Conservation (phyloP, 305 asterid genomes). For the Caryopteris hybrid region DNA sequence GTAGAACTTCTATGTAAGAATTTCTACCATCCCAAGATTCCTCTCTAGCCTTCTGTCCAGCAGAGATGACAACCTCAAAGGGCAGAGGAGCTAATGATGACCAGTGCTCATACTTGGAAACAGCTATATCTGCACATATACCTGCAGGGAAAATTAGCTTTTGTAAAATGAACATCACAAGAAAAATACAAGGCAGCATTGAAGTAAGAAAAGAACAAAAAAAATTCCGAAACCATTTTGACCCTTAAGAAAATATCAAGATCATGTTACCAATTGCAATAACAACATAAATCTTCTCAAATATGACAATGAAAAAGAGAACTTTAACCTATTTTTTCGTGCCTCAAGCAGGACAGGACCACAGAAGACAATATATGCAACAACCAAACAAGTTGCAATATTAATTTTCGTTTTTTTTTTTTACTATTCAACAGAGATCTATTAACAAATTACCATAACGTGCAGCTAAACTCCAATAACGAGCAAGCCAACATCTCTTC, state of each 20-base stretch:
- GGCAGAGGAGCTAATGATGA: conserved; percentile 99
- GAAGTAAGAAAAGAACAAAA: neutral
- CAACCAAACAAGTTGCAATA: conserved; percentile 1
- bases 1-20: conserved; percentile 20
- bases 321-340: neutral
- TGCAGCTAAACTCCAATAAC: conserved; percentile 96
- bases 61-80: conserved; percentile 91
- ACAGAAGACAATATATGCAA: conserved; percentile 16
- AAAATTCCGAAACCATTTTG: neutral
- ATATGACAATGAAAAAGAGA: conserved; percentile 1
- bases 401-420: neutral
- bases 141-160: conserved; percentile 41
- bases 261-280: neutral
- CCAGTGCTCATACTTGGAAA: conserved; percentile 85
- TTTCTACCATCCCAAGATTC: conserved; percentile 75
- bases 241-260: neutral
- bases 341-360: conserved; percentile 7
- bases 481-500: conserved; percentile 99
- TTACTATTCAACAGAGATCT: neutral
- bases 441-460: conserved; percentile 61
- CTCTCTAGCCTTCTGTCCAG: conserved; percentile 97
- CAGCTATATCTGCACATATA: conserved; percentile 89
- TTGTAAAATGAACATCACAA: neutral
- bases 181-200: neutral
- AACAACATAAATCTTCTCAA: too few relatives aligned